Base-by-base conservation (phyloP, 2,329 filamentous ascomycete genomes). In the Aureobasidium leucospermi region DNA sequence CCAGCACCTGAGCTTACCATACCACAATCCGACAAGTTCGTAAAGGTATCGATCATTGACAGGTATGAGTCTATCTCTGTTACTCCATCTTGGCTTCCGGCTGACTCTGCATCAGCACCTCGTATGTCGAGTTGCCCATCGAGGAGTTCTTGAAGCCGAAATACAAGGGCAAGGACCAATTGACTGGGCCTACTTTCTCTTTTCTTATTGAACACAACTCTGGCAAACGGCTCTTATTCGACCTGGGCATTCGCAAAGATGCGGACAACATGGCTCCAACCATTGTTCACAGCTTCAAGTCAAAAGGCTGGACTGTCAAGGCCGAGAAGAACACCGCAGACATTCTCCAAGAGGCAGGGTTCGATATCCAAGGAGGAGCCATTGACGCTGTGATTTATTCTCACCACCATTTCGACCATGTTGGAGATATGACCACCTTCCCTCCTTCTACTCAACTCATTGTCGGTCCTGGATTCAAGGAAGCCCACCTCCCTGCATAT, bases 181-280 rank as follows among this genome's bases (percentile, higher is more conserved):
- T 78, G 15, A 65, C 66, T 6, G 71, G 70, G 31, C 78, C 78
- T 2, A 70, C 74, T 1, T 75, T 74, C 65, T 74, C 74, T 3
- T 82, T 81, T 65, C 68, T 80, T 1, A 75, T 82, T 56, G 72
- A 78, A 58, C 78, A 81, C 58, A 68, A 72, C 0, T 71, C 72
- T 1, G 70, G 70, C 6, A 71, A 73, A 43, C 71, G 70, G 23
- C 65, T 78, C 1, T 66, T 81, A 3, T 80, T 79, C 62, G 78
- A 81, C 60, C 70, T 81, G 0, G 77, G 75, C 1, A 69, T 76
- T 6, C 70, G 74, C 5, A 78, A 78, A 63, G 77, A 82, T 63
- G 75, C 67, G 63, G 64, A 76, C 16, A 75, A 75, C 13, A 65
- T 76, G 9, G 66, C 75, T 0, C 71, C 71, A 0, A 45, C 28